These are phyloP conservation scores for Monilinia fructicola DNA, from an alignment of 2,329 filamentous ascomycete genomes.

Conservation along the genomic window DNA sequence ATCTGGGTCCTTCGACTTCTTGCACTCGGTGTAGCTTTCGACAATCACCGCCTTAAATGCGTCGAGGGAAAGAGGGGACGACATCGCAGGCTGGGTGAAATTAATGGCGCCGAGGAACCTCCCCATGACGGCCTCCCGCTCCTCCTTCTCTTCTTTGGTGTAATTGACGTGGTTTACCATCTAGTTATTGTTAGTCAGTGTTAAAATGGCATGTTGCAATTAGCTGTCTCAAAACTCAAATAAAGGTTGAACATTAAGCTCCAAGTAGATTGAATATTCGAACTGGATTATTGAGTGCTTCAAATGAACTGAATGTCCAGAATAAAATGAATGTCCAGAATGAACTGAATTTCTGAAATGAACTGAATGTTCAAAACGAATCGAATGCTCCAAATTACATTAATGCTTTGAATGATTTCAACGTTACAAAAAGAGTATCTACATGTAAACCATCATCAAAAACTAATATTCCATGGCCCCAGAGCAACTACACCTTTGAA, in stretches of 20 bases:
- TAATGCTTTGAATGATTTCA: too few species aligned
- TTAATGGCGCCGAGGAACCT: not conserved
- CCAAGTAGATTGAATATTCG: too few species aligned
- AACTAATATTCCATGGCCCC: too few species aligned
- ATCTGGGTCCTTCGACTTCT: not conserved
- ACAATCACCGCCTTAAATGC: not conserved
- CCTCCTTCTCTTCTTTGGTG: not conserved
- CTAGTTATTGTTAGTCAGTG: not conserved
- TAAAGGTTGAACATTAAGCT: not conserved
- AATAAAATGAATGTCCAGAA: too few species aligned
- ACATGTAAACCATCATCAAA: too few species aligned
- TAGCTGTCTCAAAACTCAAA: not conserved
- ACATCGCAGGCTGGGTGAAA: not conserved
- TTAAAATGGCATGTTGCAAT: not conserved
- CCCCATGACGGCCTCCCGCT: not conserved
- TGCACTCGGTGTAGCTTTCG: not conserved
- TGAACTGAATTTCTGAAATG: too few species aligned
- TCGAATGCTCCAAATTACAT: too few species aligned
- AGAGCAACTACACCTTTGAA: not conserved
- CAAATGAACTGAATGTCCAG: too few species aligned
- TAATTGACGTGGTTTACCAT: not conserved
- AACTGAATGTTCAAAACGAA: too few species aligned
- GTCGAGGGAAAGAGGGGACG: too few species aligned
- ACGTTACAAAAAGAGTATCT: too few species aligned
- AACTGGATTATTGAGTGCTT: too few species aligned